Evolutionary conservation across 805 yeast genomes (phyloP).

Genomic region (Candida pini): DNA sequence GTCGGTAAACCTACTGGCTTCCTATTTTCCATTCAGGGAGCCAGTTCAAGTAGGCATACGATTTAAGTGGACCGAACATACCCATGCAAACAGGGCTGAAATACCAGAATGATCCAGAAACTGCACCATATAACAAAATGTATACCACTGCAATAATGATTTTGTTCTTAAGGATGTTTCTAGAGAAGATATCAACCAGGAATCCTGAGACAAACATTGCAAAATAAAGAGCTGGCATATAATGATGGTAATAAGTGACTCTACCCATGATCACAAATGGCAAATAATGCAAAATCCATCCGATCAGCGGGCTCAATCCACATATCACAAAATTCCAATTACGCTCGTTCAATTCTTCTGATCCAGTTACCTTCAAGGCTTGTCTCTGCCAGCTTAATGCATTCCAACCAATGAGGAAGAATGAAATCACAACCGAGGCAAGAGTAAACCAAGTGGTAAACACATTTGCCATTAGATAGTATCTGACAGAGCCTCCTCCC

Average conservation of each 20-base stretch:
- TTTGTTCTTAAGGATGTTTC: slow-evolving; percentile 22
- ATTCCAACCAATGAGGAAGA: slow-evolving; percentile 34
- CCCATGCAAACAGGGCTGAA: slow-evolving; percentile 64
- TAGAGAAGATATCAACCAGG: slow-evolving; percentile 42
- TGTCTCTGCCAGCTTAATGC: slow-evolving; percentile 68
- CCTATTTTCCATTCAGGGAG: slow-evolving; percentile 20
- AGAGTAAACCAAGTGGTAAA: slow-evolving; percentile 58
- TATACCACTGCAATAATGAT: slow-evolving; percentile 31
- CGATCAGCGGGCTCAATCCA: slow-evolving; percentile 73
- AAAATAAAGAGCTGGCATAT: slow-evolving; percentile 77
- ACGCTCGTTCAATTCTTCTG: slow-evolving; percentile 1
- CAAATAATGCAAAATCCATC: slow-evolving; percentile 72
- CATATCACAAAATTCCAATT: slow-evolving; percentile 41
- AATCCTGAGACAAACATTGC: slow-evolving; percentile 56
- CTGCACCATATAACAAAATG: slow-evolving; percentile 33
- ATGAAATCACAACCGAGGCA: slow-evolving; percentile 39
- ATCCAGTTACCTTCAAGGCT: slow-evolving; percentile 30
- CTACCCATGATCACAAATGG: slow-evolving; percentile 81
- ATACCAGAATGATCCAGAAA: slow-evolving; percentile 51
- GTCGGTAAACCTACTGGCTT: slow-evolving; percentile 1
- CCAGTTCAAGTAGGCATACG: slow-evolving; percentile 44
- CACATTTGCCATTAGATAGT: slow-evolving; percentile 66
- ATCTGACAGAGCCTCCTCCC: slow-evolving; percentile 50
- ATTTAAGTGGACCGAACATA: slow-evolving; percentile 42
- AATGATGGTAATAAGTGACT: slow-evolving; percentile 83